Evolutionary conservation across 1,139 yeast species (phyloP).

Genomic region (Geotrichum restrictum): DNA sequence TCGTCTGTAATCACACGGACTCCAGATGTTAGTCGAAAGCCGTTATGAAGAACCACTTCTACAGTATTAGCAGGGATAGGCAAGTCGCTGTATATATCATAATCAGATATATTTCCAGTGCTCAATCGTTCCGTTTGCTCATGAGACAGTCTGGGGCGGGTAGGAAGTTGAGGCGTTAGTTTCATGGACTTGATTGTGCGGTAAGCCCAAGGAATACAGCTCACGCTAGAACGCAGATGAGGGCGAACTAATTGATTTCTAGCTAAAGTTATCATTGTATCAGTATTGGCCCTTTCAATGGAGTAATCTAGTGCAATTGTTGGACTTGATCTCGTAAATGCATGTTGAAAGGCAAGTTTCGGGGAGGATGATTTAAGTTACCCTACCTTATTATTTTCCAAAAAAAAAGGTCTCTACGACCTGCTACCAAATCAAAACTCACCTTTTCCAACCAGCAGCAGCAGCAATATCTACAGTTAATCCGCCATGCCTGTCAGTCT

Average conservation of each 20-base stretch:
- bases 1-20: slow-evolving; percentile 48
- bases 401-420: slow-evolving; percentile 1
- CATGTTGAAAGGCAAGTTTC: too few species aligned
- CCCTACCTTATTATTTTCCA: slow-evolving; percentile 5
- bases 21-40: slow-evolving; percentile 48
- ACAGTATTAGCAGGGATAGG: slow-evolving; percentile 40
- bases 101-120: slow-evolving; percentile 32
- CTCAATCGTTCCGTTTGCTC: slow-evolving; percentile 27
- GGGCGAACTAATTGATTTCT: neutral
- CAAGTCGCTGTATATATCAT: slow-evolving; percentile 36
- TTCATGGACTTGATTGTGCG: slow-evolving; percentile 21
- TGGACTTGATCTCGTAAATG: too few species aligned
- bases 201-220: neutral
- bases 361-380: slow-evolving; percentile 3
- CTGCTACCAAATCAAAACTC: slow-evolving; percentile 13
- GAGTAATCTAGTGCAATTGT: too few species aligned
- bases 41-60: slow-evolving; percentile 46
- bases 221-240: neutral
- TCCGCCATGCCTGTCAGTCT: slow-evolving; percentile 30
- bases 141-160: slow-evolving; percentile 23
- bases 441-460: neutral
- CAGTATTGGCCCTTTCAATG: too few species aligned
- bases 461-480: neutral
- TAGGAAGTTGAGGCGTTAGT: slow-evolving; percentile 17
- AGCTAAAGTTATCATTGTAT: neutral